Evolutionary conservation across 257 asterid genomes (phyloP), one percentile per base, ranked within the genome.

Genomic region (Solanum corneliomulleri): DNA sequence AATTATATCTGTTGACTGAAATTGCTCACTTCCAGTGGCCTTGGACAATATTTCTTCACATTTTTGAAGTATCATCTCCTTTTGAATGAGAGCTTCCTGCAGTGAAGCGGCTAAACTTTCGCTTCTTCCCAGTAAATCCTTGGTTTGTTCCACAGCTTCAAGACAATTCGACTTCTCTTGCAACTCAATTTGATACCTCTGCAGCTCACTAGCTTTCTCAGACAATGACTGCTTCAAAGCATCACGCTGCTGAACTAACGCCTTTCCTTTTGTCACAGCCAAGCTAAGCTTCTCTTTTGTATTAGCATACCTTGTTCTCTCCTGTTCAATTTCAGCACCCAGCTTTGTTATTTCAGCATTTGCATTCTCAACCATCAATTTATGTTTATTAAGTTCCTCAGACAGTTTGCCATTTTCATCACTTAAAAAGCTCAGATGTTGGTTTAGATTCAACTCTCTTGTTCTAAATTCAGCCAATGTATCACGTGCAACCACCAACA

Each of bases 241-340:
- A 87, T 97, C 99, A 77, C 99, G 92, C 68, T 97, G 94, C 90
- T 97, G 99, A 86, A 97, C 98, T 92, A 96, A 92, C n/a, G 96
- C 98, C 95, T 97, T 97, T 85, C 99, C 99, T 92, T 94, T 97
- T 23, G 98, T 94, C 92, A 96, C 99, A 4, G 99, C 99, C 98
- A 96, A 88, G 93, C 94, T 92, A 85, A 97, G 98, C 95, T 97
- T 97, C 95, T 97, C 98, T 90, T 97, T 97, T 81, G 98, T 92
- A 89, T 92, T 97, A 78, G 94, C 94, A 91, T 88, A 93, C 91
- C 92, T 92, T 86, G 90, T 88, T 90, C 76, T 95, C 93, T 95
- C 99, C 82, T 93, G 97, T 89, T 95, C 99, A 91, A 95, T 90
- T 89, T 94, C 98, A 20, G 92, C 92, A 88, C 88, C 88, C 37